Percentiles rank a stretch among this genome's conserved stretches.
Conservation (phyloP, 352 stramenopile species). For the Globisporangium ultimum region DNA sequence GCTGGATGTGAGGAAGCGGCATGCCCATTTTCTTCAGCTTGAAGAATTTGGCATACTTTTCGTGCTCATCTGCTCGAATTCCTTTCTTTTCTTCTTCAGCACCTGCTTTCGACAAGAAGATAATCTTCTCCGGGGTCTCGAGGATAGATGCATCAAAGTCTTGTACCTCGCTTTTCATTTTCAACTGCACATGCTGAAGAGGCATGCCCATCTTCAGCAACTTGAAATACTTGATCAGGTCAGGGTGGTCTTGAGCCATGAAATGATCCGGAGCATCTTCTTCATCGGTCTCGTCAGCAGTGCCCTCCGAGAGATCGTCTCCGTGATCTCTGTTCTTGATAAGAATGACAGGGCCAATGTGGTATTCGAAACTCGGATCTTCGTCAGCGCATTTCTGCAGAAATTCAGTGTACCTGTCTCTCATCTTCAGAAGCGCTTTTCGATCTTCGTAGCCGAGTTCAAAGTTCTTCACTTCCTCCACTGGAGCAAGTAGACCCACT, state of each 20-base stretch:
- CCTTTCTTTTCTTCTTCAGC: conserved; percentile 43
- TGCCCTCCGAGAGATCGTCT: conserved; percentile 58
- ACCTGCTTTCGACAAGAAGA: conserved; percentile 80
- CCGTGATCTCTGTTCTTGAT: conserved; percentile 69
- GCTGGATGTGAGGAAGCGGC: conserved; percentile 88
- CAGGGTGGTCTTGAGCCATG: conserved; percentile 55
- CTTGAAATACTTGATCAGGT: conserved; percentile 77
- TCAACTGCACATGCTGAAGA: conserved; percentile 56
- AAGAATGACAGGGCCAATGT: conserved; percentile 70
- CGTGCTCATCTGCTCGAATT: conserved; percentile 55
- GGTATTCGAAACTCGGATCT: conserved; percentile 62
- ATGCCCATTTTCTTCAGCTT: conserved; percentile 96
- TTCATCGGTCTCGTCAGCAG: conserved; percentile 63
- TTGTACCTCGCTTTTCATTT: conserved; percentile 65
- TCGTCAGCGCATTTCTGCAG: conserved; percentile 66
- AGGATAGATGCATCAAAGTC: conserved; percentile 57
- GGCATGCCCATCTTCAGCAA: conserved; percentile 81
- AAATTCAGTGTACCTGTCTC: conserved; percentile 75
- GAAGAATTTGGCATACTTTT: conserved; percentile 90
- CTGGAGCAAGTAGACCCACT: conserved; percentile 65
- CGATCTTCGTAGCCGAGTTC: conserved; percentile 80
- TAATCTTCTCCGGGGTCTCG: conserved; percentile 73
- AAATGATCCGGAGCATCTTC: conserved; percentile 39
- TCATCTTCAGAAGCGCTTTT: conserved; percentile 68
- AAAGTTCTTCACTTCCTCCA: conserved; percentile 79